Conservation (phyloP, 169 alveolate genomes). For the Plasmodium inui region DNA sequence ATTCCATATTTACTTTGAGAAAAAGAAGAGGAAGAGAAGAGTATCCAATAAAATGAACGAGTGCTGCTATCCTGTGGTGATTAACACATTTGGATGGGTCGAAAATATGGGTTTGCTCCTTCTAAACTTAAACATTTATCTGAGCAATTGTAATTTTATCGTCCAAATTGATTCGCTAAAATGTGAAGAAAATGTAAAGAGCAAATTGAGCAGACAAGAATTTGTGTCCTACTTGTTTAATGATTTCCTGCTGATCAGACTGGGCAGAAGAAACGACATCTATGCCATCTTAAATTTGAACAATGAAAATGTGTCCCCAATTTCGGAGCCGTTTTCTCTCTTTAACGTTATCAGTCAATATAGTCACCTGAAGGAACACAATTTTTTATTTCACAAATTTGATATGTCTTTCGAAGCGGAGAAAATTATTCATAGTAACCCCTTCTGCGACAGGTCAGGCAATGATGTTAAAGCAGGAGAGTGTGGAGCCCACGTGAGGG, state of each 20-base stretch:
- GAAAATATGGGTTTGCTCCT: slow-evolving; percentile 45
- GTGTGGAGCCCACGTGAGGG: background rate
- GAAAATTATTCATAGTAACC: background rate
- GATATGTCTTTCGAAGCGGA: slow-evolving; percentile 42
- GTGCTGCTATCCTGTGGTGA: slow-evolving; percentile 23
- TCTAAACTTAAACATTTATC: slow-evolving; percentile 36
- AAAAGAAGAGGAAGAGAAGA: background rate
- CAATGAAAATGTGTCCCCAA: slow-evolving; percentile 23
- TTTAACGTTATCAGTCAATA: slow-evolving; percentile 49
- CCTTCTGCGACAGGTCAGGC: background rate
- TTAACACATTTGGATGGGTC: slow-evolving; percentile 70
- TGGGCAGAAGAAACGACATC: background rate
- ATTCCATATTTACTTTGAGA: slow-evolving; percentile 23
- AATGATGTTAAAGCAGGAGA: background rate
- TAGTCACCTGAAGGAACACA: slow-evolving; percentile 24
- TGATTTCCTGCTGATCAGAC: slow-evolving; percentile 30
- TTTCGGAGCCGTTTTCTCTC: slow-evolving; percentile 27
- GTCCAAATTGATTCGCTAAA: slow-evolving; percentile 65
- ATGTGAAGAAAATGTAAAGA: slow-evolving; percentile 11
- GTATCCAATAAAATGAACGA: background rate
- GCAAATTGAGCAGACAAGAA: background rate
- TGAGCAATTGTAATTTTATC: slow-evolving; percentile 40
- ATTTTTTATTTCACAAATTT: slow-evolving; percentile 41
- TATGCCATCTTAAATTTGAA: slow-evolving; percentile 50
- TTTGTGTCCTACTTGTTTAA: slow-evolving; percentile 41